A percentile compares a stretch with the other conserved stretches of the same genome.
Evolutionary conservation across 495 filamentous ascomycete genomes (phyloP).

Genomic region (Penicillium bovifimosum): DNA sequence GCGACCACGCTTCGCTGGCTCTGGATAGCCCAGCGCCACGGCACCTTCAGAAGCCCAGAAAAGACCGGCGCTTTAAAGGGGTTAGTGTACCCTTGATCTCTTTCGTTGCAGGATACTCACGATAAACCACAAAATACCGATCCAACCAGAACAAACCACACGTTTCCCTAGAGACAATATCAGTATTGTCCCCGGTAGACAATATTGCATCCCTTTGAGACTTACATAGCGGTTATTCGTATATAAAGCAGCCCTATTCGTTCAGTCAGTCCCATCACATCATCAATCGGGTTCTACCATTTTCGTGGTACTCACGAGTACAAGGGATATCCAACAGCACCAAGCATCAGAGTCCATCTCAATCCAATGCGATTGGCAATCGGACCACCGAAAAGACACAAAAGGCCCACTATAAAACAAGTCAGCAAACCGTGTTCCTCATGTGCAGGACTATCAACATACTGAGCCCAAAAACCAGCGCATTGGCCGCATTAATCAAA

Average conservation of each 20-base stretch:
- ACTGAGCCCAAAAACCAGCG: slow-evolving; percentile 51
- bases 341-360: slow-evolving; percentile 55
- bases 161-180: slow-evolving; percentile 35
- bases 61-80: slow-evolving; percentile 42
- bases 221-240: slow-evolving; percentile 56
- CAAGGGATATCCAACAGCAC: slow-evolving; percentile 41
- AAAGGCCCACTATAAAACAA: slow-evolving; percentile 47
- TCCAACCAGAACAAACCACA: slow-evolving; percentile 61
- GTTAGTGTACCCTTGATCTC: background rate
- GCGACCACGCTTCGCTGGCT: slow-evolving; percentile 51
- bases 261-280: slow-evolving; percentile 24
- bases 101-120: slow-evolving; percentile 14
- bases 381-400: slow-evolving; percentile 49
- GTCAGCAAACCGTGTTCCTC: background rate
- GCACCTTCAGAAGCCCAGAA: slow-evolving; percentile 64
- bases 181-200: background rate
- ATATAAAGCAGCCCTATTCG: slow-evolving; percentile 50
- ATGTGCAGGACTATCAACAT: background rate
- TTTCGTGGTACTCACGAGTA: slow-evolving; percentile 26
- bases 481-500: slow-evolving; percentile 60
- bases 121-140: slow-evolving; percentile 58
- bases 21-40: slow-evolving; percentile 58
- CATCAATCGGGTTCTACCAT: background rate
- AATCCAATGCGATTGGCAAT: slow-evolving; percentile 55
- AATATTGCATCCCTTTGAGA: background rate